These are phyloP conservation scores for Alloteropsis semialata DNA, from an alignment of 176 grass and related monocot genomes.

Conservation along the genomic window DNA sequence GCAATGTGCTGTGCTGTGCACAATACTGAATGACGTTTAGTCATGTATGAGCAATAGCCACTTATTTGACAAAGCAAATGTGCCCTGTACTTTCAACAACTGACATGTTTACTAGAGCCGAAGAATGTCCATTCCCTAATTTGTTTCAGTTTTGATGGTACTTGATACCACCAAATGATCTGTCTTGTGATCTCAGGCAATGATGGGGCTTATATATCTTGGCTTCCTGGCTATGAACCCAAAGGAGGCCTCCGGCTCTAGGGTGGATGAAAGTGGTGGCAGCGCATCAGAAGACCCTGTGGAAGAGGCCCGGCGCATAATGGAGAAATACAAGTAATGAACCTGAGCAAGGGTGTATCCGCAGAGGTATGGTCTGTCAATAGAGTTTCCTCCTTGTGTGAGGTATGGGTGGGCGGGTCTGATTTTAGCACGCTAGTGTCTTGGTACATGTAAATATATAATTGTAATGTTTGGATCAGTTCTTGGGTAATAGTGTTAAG, in stretches of 20 bases:
- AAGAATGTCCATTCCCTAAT: not conserved
- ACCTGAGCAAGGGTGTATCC: not conserved
- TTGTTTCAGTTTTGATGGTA: not conserved
- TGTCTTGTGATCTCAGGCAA: conserved; percentile 40
- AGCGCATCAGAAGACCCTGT: conserved; percentile 52
- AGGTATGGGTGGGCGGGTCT: not conserved
- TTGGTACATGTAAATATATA: conserved; percentile 15
- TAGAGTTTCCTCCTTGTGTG: not conserved
- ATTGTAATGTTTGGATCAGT: not conserved
- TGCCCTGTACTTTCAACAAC: not conserved
- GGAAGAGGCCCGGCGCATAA: conserved; percentile 86
- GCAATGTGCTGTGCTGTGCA: not conserved
- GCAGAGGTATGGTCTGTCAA: not conserved
- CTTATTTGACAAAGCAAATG: not conserved
- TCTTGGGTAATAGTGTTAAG: not conserved
- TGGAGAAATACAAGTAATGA: conserved; percentile 96
- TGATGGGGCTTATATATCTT: conserved; percentile 94
- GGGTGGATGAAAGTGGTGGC: conserved; percentile 2
- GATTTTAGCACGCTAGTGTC: not conserved
- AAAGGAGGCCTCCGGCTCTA: conserved; percentile 55
- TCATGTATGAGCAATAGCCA: not conserved
- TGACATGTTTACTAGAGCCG: not conserved
- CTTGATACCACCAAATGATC: not conserved
- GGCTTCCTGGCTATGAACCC: conserved; percentile 71
- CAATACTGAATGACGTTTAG: not conserved